Base-by-base conservation (phyloP, 2,329 filamentous ascomycete species). In the Dothistroma septosporum region DNA sequence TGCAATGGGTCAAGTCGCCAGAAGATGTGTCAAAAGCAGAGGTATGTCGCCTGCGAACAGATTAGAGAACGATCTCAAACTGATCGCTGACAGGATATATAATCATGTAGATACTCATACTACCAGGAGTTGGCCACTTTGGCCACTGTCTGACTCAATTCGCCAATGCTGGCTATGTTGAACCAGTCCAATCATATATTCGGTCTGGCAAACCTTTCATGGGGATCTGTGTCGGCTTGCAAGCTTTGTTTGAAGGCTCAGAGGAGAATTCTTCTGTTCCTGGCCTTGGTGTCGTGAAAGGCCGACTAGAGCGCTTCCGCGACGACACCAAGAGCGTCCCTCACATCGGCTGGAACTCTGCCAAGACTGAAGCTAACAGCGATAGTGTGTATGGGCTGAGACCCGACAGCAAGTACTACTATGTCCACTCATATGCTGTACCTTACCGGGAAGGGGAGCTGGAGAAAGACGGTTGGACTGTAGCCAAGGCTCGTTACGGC, bases 321-420 rank as follows among this genome's bases (percentile, higher is more conserved):
- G 86, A 90, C 73, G 75, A 77, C 33, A 79, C 84, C 70, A 97
- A 97, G 78, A 87, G 92, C 41, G 95, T 99, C n/a, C 94, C 94
- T 44, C 95, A 99, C 78, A 99, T 99, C 75, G 94, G 94, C 58
- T 99, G 94, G 94, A 99, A 99, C 77, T 92, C 87, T 68, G 94
- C 95, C 49, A 87, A 87, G 69, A 86, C 87, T 0, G 74, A 76
- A 64, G 69, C 76, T 62, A 66, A 78, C 70, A 62, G 78, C 75
- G 62, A 84, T 64, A 84, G 81, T 67, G 83, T 97, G 60, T 97
- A 93, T 75, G 92, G 89, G 60, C 78, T 99, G 57, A 81, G 84
- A 31, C 87, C 90, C 0, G 82, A 83, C 57, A 96, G 90, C 73
- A 99, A 97, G 76, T 99, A 99, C 81, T 99, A 99, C 79, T 99